Conservation (phyloP, 2,329 filamentous ascomycete genomes). For the Alternaria sp. region DNA sequence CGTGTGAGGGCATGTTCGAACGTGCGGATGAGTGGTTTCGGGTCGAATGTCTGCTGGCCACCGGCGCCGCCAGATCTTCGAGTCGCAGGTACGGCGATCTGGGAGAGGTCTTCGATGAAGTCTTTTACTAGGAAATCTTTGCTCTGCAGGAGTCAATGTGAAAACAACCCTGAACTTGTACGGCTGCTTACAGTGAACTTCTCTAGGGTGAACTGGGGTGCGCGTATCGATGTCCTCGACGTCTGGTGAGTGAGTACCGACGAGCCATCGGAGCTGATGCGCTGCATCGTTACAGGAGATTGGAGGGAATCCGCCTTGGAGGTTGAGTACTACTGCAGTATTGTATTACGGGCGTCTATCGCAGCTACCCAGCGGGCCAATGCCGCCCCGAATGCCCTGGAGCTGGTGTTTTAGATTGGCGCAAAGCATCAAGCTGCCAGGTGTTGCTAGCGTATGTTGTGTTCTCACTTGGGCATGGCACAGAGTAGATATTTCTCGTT, state of each 20-base stretch:
- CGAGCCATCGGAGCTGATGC: conserved; percentile 51
- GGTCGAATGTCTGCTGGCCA: conserved; percentile 73
- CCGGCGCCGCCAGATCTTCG: conserved; percentile 74
- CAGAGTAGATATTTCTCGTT: background rate
- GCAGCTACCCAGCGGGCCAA: conserved; percentile 23
- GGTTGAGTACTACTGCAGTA: conserved; percentile 9
- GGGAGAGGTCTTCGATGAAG: conserved; percentile 92
- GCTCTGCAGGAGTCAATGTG: conserved; percentile 41
- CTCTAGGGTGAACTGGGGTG: conserved; percentile 82
- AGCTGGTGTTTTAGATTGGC: conserved; percentile 24
- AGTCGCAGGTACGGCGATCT: conserved; percentile 79
- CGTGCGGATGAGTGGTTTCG: conserved; percentile 93
- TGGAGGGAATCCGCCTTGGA: background rate
- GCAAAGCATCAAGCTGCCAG: conserved; percentile 19
- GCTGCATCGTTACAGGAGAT: conserved; percentile 39
- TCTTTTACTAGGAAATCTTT: conserved; percentile 96
- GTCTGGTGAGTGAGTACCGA: conserved; percentile 53
- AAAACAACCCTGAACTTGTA: background rate
- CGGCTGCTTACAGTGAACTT: conserved; percentile 63
- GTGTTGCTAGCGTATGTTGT: background rate
- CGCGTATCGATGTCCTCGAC: conserved; percentile 52
- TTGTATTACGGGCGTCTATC: conserved; percentile 18
- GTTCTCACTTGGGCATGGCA: background rate
- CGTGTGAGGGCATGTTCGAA: conserved; percentile 82
- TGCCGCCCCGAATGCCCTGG: conserved; percentile 17